Evolutionary conservation across 1,284 basidiomycete species (phyloP).

Genomic region (Irpex lacteus): DNA sequence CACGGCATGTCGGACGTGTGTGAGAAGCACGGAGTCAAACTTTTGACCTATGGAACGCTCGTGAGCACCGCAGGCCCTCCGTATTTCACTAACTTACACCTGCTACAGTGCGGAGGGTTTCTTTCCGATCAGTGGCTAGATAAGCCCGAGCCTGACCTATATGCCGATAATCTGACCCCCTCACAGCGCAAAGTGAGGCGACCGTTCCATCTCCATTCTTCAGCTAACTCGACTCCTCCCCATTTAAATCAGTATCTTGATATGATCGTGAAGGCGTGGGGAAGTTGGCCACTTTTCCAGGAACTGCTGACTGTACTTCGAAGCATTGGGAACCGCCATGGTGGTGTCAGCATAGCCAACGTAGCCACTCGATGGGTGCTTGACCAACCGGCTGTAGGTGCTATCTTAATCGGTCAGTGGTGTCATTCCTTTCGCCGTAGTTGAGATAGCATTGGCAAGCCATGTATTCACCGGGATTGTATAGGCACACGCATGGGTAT

Average conservation of each 20-base stretch:
- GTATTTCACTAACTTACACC: not conserved
- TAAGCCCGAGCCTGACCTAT: constrained; percentile 66
- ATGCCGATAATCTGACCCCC: constrained; percentile 60
- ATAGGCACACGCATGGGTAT: constrained; percentile 72
- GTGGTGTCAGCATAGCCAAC: constrained; percentile 70
- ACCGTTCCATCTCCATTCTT: constrained; percentile 10
- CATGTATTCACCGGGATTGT: not conserved
- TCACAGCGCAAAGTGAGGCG: constrained; percentile 72
- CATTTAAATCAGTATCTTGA: constrained; percentile 63
- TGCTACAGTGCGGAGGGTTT: constrained; percentile 73
- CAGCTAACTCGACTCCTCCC: not conserved
- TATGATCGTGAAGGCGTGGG: constrained; percentile 77
- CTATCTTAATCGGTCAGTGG: constrained; percentile 69
- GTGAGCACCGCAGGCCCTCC: constrained; percentile 38
- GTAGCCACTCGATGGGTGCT: constrained; percentile 80
- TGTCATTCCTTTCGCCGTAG: not conserved
- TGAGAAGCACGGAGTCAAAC: constrained; percentile 65
- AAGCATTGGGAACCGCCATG: constrained; percentile 64
- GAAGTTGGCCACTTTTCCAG: constrained; percentile 74
- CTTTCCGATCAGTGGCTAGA: constrained; percentile 74
- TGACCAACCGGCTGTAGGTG: constrained; percentile 74
- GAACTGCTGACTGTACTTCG: constrained; percentile 56
- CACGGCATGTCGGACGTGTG: constrained; percentile 78
- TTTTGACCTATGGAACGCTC: constrained; percentile 79
- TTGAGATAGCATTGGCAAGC: not conserved